phyloP scores from a whole-genome alignment of 2,329 filamentous ascomycete genomes.

The Fusarium goolgardi region DNA sequence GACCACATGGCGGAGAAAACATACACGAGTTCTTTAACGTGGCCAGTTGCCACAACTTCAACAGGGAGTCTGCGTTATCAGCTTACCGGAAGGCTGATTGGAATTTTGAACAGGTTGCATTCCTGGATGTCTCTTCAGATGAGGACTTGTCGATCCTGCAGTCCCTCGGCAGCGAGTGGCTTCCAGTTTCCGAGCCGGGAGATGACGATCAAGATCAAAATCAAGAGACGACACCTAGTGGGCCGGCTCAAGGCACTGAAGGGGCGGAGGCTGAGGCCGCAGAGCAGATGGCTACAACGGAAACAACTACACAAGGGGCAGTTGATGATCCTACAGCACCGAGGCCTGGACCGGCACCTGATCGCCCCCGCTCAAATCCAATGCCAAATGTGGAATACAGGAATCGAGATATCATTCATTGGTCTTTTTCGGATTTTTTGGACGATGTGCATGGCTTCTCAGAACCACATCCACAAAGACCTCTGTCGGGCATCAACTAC shows the following conservation, averaged over 20 bases:
- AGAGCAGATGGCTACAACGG: not conserved
- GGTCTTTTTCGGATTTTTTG: not conserved
- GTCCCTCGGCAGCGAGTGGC: no score
- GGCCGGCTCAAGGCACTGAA: not conserved
- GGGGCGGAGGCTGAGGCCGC: not conserved
- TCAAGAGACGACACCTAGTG: not conserved
- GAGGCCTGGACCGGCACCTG: not conserved
- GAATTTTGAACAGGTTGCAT: not conserved
- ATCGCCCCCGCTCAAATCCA: not conserved
- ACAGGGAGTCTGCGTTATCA: not conserved
- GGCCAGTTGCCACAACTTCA: not conserved
- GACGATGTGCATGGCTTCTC: not conserved
- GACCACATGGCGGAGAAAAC: not conserved
- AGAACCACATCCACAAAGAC: constrained; percentile 17
- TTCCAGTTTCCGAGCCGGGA: no score
- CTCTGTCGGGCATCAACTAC: not conserved
- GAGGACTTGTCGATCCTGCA: not conserved
- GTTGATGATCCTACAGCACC: not conserved
- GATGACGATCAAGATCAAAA: no score
- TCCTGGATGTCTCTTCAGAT: not conserved
- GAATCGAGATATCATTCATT: not conserved
- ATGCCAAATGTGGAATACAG: not conserved
- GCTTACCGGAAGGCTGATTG: not conserved
- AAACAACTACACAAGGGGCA: not conserved
- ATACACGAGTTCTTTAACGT: not conserved